These are phyloP conservation scores for Boletales sp. DNA, from an alignment of 768 basidiomycete genomes.

Conservation along the genomic window DNA sequence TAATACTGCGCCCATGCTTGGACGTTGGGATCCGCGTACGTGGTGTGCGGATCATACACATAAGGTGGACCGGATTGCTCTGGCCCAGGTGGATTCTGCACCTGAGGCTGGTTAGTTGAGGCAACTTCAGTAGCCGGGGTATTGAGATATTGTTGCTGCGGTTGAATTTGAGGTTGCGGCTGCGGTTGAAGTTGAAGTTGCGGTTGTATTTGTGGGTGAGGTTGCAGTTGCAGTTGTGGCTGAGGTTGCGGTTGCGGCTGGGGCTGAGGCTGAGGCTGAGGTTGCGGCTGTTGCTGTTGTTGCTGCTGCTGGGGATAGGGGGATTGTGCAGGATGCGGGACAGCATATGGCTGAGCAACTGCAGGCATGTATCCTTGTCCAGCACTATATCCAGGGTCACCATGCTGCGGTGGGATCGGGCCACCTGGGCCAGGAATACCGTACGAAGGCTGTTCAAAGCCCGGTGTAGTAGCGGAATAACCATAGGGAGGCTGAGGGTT, in stretches of 20 bases:
- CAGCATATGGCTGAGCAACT: constrained; percentile 19
- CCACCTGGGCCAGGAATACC: constrained; percentile 15
- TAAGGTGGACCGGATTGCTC: constrained; percentile 43
- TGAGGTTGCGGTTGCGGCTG: constrained; percentile 29
- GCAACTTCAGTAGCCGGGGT: constrained; percentile 5
- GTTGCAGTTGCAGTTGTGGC: constrained; percentile 26
- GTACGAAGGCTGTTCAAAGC: too few species aligned
- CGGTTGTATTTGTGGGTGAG: constrained; percentile 32
- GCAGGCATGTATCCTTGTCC: constrained; percentile 21
- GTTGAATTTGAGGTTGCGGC: constrained; percentile 25
- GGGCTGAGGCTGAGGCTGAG: constrained; percentile 30
- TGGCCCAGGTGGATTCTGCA: constrained; percentile 10
- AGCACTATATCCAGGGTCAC: constrained; percentile 19
- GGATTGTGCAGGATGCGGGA: constrained; percentile 27
- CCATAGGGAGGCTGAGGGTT: constrained; percentile 34
- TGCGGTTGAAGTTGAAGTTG: constrained; percentile 35
- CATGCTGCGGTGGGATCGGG: constrained; percentile 26
- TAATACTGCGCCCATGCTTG: constrained; percentile 89
- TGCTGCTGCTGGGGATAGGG: constrained; percentile 32
- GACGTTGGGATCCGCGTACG: constrained; percentile 75
- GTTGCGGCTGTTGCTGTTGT: constrained; percentile 35
- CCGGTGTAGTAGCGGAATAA: constrained; percentile 2
- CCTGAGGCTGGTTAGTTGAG: constrained; percentile 10
- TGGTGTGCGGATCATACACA: constrained; percentile 58
- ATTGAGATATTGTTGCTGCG: constrained; percentile 27